Evolutionary conservation across 1,284 basidiomycete genomes (phyloP).

Genomic region (Leccinum colubrinum): DNA sequence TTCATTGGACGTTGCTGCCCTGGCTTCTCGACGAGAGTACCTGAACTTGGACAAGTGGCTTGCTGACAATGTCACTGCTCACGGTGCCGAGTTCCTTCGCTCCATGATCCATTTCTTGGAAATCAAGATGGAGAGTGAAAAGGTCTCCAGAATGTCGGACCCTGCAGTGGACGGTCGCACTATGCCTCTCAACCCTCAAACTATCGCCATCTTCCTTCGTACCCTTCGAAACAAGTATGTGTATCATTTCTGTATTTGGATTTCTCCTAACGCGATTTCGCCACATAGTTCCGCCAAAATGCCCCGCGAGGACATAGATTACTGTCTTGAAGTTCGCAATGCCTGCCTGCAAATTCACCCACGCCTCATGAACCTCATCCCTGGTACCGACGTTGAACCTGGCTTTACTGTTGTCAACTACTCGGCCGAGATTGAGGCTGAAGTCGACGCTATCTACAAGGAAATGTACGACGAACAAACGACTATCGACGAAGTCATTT

Average conservation of each 20-base stretch:
- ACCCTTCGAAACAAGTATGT: conserved; percentile 78
- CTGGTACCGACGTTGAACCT: conserved; percentile 86
- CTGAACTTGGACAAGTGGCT: conserved; percentile 97
- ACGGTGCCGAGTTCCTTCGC: conserved; percentile 85
- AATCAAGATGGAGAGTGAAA: conserved; percentile 90
- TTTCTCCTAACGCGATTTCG: conserved; percentile 1
- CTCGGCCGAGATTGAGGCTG: conserved; percentile 84
- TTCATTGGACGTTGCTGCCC: conserved; percentile 89
- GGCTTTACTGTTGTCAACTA: conserved; percentile 91
- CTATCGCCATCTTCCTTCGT: conserved; percentile 89
- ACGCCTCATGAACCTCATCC: conserved; percentile 93
- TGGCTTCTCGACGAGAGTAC: conserved; percentile 91
- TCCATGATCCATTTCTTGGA: conserved; percentile 87
- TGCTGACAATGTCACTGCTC: conserved; percentile 77
- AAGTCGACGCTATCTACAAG: conserved; percentile 95
- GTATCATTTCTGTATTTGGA: conserved; percentile 4
- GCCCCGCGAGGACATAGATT: conserved; percentile 79
- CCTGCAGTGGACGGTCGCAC: conserved; percentile 77
- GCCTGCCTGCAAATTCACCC: conserved; percentile 95
- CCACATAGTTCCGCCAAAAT: conserved; percentile 58
- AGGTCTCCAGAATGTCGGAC: conserved; percentile 74
- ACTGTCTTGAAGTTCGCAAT: conserved; percentile 92
- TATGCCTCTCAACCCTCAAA: conserved; percentile 80
- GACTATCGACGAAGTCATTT: conserved; percentile 92
- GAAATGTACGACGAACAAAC: conserved; percentile 97